A percentile compares a stretch with the other conserved stretches of the same genome.
These are phyloP conservation scores for Lactifluus hygrophoroides DNA, from an alignment of 768 basidiomycete genomes.

Conservation along the genomic window DNA sequence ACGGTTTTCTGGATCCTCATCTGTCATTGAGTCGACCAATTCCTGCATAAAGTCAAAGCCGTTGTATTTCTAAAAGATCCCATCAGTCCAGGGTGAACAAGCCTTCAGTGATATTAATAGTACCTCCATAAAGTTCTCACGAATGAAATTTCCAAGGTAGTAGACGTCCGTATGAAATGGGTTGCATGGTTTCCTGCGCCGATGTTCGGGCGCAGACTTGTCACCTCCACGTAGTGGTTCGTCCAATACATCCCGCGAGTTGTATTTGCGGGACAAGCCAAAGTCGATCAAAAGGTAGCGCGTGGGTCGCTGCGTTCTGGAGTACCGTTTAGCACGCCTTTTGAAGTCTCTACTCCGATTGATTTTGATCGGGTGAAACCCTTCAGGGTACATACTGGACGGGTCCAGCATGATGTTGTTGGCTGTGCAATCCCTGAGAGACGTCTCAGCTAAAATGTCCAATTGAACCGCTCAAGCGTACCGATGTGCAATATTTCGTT, in stretches of 20 bases:
- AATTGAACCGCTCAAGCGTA: constrained; percentile 20
- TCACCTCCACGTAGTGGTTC: constrained; percentile 34
- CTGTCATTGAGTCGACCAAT: constrained; percentile 28
- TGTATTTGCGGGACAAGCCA: constrained; percentile 29
- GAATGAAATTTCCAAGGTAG: constrained; percentile 29
- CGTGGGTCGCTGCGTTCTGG: constrained; percentile 25
- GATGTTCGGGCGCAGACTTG: constrained; percentile 31
- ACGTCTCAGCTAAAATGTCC: neutral
- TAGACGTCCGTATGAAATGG: constrained; percentile 32
- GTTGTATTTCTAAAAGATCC: constrained; percentile 14
- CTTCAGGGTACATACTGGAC: constrained; percentile 21
- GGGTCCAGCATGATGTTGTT: constrained; percentile 27
- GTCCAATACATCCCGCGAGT: constrained; percentile 24
- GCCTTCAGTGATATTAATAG: neutral
- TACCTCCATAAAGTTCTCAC: constrained; percentile 23
- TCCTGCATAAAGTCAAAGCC: constrained; percentile 28
- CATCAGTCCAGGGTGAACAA: neutral
- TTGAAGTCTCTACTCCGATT: constrained; percentile 20
- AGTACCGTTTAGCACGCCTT: constrained; percentile 22
- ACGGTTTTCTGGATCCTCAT: constrained; percentile 27
- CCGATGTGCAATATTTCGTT: constrained; percentile 23
- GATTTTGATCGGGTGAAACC: constrained; percentile 23
- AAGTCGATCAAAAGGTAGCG: constrained; percentile 34
- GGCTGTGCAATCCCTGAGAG: constrained; percentile 10
- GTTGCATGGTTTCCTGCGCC: constrained; percentile 17